A percentile compares a stretch with the other conserved stretches of the same genome.
Conservation (phyloP, 805 yeast genomes). For the Candida dajiaensis region DNA sequence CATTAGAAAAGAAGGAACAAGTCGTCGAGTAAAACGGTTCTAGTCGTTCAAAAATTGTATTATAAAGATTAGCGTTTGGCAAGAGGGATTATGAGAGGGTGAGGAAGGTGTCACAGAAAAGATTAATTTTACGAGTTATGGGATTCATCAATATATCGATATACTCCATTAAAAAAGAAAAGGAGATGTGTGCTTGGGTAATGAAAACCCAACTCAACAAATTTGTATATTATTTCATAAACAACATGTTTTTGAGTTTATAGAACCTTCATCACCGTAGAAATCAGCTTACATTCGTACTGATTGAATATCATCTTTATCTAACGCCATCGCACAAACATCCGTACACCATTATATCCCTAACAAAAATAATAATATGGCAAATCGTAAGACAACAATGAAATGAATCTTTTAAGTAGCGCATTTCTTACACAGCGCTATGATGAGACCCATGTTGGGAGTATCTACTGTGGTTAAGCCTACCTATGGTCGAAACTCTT, state of each 20-base stretch:
- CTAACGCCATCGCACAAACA: not conserved
- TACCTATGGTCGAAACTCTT: not conserved
- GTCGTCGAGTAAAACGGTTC: conserved; percentile 8
- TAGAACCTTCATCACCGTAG: not conserved
- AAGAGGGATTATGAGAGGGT: not conserved
- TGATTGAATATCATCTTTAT: no score
- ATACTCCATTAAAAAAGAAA: not conserved
- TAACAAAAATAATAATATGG: not conserved
- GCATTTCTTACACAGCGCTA: not conserved
- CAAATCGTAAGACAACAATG: not conserved
- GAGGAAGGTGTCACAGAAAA: not conserved
- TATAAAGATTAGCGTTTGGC: not conserved
- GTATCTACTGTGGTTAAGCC: not conserved
- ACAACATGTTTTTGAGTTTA: not conserved
- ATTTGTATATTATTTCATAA: not conserved
- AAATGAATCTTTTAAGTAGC: not conserved
- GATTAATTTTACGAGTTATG: not conserved
- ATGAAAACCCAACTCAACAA: not conserved
- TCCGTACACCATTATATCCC: not conserved
- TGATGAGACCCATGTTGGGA: not conserved
- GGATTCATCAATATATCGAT: not conserved
- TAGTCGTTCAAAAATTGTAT: not conserved
- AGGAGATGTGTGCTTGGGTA: not conserved
- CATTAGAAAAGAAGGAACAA: conserved; percentile 85
- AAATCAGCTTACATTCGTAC: no score